phyloP scores from a whole-genome alignment of 768 basidiomycete species.

The Tricholoma hemisulphureum region DNA sequence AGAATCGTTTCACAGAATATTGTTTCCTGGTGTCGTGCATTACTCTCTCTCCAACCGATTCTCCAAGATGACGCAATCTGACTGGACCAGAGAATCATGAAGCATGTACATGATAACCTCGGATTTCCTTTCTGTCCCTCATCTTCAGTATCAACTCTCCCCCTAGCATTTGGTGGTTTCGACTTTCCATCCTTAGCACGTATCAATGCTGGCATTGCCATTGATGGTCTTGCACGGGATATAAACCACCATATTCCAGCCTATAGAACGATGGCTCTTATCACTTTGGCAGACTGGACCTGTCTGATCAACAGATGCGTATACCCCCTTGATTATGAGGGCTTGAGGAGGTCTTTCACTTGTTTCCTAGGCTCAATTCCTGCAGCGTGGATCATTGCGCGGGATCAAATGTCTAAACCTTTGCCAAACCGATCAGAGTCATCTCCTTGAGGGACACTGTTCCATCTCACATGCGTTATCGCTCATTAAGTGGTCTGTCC shows the following conservation, averaged over 20 bases:
- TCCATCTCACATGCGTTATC: constrained; percentile 9
- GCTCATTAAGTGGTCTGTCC: constrained; percentile 4
- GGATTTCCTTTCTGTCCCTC: constrained; percentile 23
- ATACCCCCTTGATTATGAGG: constrained; percentile 3
- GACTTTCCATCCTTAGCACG: constrained; percentile 22
- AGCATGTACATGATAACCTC: constrained; percentile 15
- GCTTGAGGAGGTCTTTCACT: constrained; percentile 2
- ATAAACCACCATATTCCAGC: constrained; percentile 19
- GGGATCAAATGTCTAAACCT: constrained; percentile 4
- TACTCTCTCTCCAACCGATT: constrained; percentile 2
- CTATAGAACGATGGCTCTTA: constrained; percentile 12
- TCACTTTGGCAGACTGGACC: constrained; percentile 19
- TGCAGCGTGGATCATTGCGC: constrained; percentile 14
- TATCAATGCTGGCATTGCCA: constrained; percentile 15
- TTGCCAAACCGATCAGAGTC: constrained; percentile 7
- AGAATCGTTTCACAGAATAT: neutral
- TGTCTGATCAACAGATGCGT: constrained; percentile 8
- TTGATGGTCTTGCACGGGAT: constrained; percentile 12
- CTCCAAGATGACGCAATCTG: constrained; percentile 11
- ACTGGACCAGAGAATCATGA: constrained; percentile 15
- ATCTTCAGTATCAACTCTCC: constrained; percentile 7
- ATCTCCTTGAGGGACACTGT: constrained; percentile 7
- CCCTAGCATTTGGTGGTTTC: constrained; percentile 15
- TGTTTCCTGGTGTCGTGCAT: neutral
- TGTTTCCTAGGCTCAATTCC: constrained; percentile 6